Evolutionary conservation across 2,329 filamentous ascomycete genomes (phyloP).

Genomic region (Lachnellula arida): DNA sequence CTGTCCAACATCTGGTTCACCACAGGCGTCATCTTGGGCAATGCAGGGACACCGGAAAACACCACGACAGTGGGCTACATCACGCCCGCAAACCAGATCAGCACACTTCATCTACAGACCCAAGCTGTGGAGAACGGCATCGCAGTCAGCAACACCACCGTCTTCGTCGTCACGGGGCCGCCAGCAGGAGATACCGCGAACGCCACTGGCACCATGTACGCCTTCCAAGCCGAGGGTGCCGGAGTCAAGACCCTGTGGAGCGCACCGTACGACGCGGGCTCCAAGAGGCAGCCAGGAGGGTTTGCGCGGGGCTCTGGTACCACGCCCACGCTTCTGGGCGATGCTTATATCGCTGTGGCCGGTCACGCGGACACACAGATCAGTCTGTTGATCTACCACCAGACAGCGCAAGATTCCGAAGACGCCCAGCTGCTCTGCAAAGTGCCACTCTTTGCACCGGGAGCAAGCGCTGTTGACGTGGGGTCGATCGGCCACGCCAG

Average conservation of each 20-base stretch:
- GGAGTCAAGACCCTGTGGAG: background rate
- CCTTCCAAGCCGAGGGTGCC: background rate
- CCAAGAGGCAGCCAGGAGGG: background rate
- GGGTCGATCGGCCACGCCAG: background rate
- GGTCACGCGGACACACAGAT: background rate
- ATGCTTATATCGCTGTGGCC: background rate
- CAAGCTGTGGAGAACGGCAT: slow-evolving; percentile 18
- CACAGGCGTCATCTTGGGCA: background rate
- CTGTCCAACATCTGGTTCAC: slow-evolving; percentile 1
- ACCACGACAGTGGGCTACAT: background rate
- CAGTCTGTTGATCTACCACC: background rate
- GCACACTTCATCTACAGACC: slow-evolving; percentile 3
- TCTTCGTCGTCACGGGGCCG: slow-evolving; percentile 14
- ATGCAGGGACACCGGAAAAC: background rate
- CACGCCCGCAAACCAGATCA: background rate
- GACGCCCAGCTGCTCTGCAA: background rate
- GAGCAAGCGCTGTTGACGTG: background rate
- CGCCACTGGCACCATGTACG: slow-evolving; percentile 9
- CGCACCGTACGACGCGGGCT: background rate
- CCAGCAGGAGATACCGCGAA: background rate
- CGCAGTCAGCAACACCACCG: slow-evolving; percentile 12
- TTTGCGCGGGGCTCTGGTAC: slow-evolving; percentile 2
- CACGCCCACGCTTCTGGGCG: background rate
- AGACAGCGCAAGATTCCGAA: background rate
- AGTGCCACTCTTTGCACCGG: background rate